Evolutionary conservation across 2,329 filamentous ascomycete genomes (phyloP), one percentile per base, ranked within the genome.

Genomic region (Torrubiellomyces zombiae): DNA sequence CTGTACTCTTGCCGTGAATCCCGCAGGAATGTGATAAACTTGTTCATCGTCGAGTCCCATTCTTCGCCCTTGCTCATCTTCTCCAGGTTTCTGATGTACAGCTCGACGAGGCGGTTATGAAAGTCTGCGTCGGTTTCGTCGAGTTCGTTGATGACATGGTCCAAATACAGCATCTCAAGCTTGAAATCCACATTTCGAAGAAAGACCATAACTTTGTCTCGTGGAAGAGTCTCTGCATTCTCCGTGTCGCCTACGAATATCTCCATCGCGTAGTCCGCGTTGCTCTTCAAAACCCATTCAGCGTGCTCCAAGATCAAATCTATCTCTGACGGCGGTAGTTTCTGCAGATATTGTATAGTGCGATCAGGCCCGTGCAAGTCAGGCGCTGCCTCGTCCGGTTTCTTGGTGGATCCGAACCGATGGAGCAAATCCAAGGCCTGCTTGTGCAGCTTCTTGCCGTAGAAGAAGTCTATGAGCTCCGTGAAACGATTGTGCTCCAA

Each of bases 391-490:
- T 63, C 57, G 28, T 65, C 56, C 7, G 57, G 56, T 30, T 56
- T 49, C 15, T 60, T 48, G 3, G 63, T 59, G 15, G 66, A 67
- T 11, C 86, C 86, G 38, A 94, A 94, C 34, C 75, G 77, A 37
- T 70, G 67, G 1, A 98, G 62, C 16, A 94, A 56, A 35, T 82
- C 77, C 11, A 98, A 55, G 0, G 89, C 86, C 42, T 91, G 75
- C 11, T 75, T 71, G 50, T 98, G 89, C 20, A 95, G 63, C 47
- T 77, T 85, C 55, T 98, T 98, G 34, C 89, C 89, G 40, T 91
- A 82, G 37, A 95, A 74, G 45, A 98, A 98, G 47, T 95, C 86
- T n/a, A 98, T 83, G 2, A 98, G 59, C 51, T 95, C 86, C 25
- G 76, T 86, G 50, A 92, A 94, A 16, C 85, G 72, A 29, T 79